Evolutionary conservation across 176 grass and related monocot species (phyloP).

Genomic region (Aegilops tauschii): DNA sequence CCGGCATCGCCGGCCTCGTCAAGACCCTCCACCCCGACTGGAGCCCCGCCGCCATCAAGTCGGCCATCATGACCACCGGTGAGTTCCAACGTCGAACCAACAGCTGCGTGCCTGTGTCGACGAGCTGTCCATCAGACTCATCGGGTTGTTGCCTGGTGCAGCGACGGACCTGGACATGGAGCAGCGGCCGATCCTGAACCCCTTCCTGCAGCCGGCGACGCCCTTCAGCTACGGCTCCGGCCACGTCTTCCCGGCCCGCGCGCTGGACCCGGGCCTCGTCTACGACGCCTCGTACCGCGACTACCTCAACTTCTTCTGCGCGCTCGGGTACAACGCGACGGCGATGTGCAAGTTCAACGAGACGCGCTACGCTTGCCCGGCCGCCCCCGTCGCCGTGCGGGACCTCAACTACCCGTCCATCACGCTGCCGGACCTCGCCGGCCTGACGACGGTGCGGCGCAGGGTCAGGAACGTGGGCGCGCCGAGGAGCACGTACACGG

Average conservation of each 20-base stretch:
- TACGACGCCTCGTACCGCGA: constrained; percentile 51
- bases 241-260: constrained; percentile 43
- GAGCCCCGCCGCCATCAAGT: constrained; percentile 68
- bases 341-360: constrained; percentile 25
- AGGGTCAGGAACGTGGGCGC: constrained; percentile 52
- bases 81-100: not conserved
- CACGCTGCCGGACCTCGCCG: constrained; percentile 29
- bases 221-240: constrained; percentile 71
- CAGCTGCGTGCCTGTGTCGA: too few species aligned
- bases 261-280: constrained; percentile 74
- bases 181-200: constrained; percentile 20
- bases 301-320: constrained; percentile 76
- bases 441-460: constrained; percentile 16
- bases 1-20: constrained; percentile 61
- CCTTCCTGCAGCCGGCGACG: constrained; percentile 36
- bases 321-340: constrained; percentile 53
- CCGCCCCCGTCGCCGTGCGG: not conserved
- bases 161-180: constrained; percentile 45
- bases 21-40: constrained; percentile 61
- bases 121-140: not conserved
- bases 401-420: constrained; percentile 80
- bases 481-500: constrained; percentile 39
- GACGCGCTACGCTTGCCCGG: constrained; percentile 45
- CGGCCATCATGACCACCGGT: constrained; percentile 80
- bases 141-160: not conserved